Base-by-base conservation (phyloP, 139 green algal species). In the Coccomyxa sp. region DNA sequence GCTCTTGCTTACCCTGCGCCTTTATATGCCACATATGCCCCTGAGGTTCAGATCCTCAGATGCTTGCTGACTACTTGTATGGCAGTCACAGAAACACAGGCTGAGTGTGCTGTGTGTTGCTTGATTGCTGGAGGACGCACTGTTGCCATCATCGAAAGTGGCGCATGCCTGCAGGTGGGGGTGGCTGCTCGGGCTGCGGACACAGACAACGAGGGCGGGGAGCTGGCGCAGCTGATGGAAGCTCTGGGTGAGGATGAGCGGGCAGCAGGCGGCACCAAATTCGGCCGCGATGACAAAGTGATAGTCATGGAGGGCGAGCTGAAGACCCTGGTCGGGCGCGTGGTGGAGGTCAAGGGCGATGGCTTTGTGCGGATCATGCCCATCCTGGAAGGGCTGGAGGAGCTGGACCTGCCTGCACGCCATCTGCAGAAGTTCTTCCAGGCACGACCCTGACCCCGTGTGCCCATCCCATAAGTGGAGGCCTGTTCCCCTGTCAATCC, bases 291-390 rank as follows among this genome's bases (percentile, higher is more conserved):
- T 76, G 90, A 86, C 35, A 89, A 94, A 78, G 71, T 95, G 18
- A 55, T 87, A 44, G 88, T 97, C 33, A 68, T 88, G 12, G 84
- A 88, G 70, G 95, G 95, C 64, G 95, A 99, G 75, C 87, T 99
- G 22, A 87, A 91, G 72, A 89, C 90, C 64, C 82, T 99, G 55
- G 84, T 82, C 68, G 95, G 91, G 8, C 74, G 39, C 12, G 89
- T 97, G 69, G 74, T 78, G 29, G 80, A 83, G 37, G 75, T 95
- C 7, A 76, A 82, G 8, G 89, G 95, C 16, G 89, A 91, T 31
- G 91, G 90, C 22, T 83, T 90, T 73, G 82, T 97, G 8, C 84
- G 90, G 71, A 88, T 97, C 27, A 75, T 82, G 54, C 84, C 92
- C 1, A 68, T 83, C 27, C 81, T 93, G 79, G 76, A 87, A 39